Evolutionary conservation across 2,329 filamentous ascomycete genomes (phyloP), one percentile per base, ranked within the genome.

Genomic region (Tolypocladium endophyticum): DNA sequence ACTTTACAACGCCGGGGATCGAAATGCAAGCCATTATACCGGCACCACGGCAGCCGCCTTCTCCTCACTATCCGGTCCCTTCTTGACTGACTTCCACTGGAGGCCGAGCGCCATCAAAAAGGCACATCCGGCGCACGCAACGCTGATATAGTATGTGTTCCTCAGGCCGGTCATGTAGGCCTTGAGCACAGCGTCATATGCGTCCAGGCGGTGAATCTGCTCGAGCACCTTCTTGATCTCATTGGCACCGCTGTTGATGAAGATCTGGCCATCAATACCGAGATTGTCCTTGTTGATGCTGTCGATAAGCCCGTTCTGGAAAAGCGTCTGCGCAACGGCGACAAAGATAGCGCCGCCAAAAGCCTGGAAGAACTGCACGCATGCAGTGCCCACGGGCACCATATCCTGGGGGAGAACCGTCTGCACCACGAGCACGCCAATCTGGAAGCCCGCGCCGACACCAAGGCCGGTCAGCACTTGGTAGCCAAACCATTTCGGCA

Each of bases 331-430:
- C 0, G 82, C 82, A 12, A 88, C 82, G 7, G 83, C 81, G 55
- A 90, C 81, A 64, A 84, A 83, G 30, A 90, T 72, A 2, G 87
- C 84, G 4, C 86, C 86, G 47, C 86, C 86, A 4, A 90, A 77
- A 1, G 79, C 78, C 67, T 88, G 84, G 73, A 84, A 85, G 72
- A 89, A 87, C 41, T 79, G 76, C 1, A 83, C 75, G 57, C 74
- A 78, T 7, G 80, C 79, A 6, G 78, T 81, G 35, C 73, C 81
- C 1, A 81, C 74, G 1, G 81, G 78, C 20, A 83, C 74, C 60
- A 80, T 77, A 2, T 76, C 73, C 38, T 77, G 72, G 0, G 77
- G 68, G 2, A 84, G 72, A 0, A 77, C 77, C 50, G 80, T 82
- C 65, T 85, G 82, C 2, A 83, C 77, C 7, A 79, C 77, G 4